Evolutionary conservation across 768 basidiomycete genomes (phyloP).

Genomic region (Mycena alexandri): DNA sequence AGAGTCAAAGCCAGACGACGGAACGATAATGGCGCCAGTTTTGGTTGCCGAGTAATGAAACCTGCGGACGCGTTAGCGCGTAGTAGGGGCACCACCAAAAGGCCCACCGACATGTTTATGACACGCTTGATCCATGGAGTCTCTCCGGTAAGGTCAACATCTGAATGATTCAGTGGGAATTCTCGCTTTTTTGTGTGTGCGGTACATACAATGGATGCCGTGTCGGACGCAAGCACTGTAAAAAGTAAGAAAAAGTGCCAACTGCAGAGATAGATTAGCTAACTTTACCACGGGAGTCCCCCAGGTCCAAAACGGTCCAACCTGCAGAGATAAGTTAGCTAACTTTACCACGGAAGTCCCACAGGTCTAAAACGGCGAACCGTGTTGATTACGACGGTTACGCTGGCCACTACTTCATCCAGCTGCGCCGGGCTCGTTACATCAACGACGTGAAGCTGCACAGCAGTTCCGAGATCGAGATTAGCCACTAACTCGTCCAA

Average conservation of each 20-base stretch:
- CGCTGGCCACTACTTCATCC: conserved; percentile 66
- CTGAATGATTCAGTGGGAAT: conserved; percentile 3
- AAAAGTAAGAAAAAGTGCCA: not conserved
- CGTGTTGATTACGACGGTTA: conserved; percentile 80
- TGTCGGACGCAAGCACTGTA: conserved; percentile 76
- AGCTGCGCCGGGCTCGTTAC: conserved; percentile 66
- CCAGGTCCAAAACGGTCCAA: conserved; percentile 49
- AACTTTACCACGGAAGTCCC: conserved; percentile 78
- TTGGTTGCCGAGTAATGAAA: conserved; percentile 80
- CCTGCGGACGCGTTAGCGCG: conserved; percentile 50
- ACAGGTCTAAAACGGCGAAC: conserved; percentile 77
- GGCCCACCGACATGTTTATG: conserved; percentile 62
- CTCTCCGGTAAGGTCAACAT: conserved; percentile 89
- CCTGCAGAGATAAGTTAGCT: conserved; percentile 38
- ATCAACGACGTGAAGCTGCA: conserved; percentile 68
- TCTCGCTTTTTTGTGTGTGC: not conserved
- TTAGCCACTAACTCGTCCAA: conserved; percentile 66
- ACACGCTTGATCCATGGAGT: conserved; percentile 74
- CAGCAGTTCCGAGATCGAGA: conserved; percentile 56
- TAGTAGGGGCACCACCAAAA: conserved; percentile 1
- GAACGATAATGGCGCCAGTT: conserved; percentile 81
- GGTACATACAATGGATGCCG: conserved; percentile 69
- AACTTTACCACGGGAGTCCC: conserved; percentile 78
- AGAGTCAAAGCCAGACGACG: conserved; percentile 83
- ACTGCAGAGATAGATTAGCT: conserved; percentile 38